Evolutionary conservation across 2,329 filamentous ascomycete genomes (phyloP), one percentile per base, ranked within the genome.

Genomic region (Cladosporium sp.): DNA sequence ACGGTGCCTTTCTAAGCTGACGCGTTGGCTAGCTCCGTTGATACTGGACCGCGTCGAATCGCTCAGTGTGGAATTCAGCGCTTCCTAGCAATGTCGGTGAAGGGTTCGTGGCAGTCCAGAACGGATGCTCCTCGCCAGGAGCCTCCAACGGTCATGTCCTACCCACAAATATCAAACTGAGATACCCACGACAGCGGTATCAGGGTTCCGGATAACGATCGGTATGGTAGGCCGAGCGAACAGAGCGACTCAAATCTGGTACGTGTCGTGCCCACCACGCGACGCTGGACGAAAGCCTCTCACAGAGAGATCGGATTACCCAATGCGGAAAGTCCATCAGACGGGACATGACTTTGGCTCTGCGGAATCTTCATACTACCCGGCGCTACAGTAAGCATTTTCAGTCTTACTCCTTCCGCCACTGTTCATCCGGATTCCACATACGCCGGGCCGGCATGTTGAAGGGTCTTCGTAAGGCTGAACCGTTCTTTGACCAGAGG

Each of bases 401-500:
- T 35, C 18, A 28, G 32, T 28, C 32, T 14, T 22, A 14, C 31
- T 8, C 16, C 13, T 50, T 35, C 31, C 32, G 2, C 38, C 16
- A 9, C 31, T n/a, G 32, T 28, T 37, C 32, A 19, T 18, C 40
- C 18, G 31, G 13, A 34, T 37, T 16, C 16, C 18, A 28, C 13
- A 19, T 16, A 31, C 14, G 22, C 46, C 35, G 37, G 46, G 14
- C 42, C 37, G 46, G 37, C 33, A 49, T 10, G 46, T 43, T 11
- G 9, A 35, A 28, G 38, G 14, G 32, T 35, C 13, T 10, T 31
- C 38, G 40, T 50, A 43, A 31, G 46, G 45, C 37, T 31, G 45
- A 48, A 43, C 40, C 40, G 22, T 18, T 31, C 9, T 42, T 37
- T 40, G 37, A 50, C 32, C 16, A 31, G 48, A 50, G 31, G 48